Percentiles rank a stretch among this genome's conserved stretches.
phyloP scores from a whole-genome alignment of 2,329 filamentous ascomycete genomes.

The Pseudogymnoascus sp. region DNA sequence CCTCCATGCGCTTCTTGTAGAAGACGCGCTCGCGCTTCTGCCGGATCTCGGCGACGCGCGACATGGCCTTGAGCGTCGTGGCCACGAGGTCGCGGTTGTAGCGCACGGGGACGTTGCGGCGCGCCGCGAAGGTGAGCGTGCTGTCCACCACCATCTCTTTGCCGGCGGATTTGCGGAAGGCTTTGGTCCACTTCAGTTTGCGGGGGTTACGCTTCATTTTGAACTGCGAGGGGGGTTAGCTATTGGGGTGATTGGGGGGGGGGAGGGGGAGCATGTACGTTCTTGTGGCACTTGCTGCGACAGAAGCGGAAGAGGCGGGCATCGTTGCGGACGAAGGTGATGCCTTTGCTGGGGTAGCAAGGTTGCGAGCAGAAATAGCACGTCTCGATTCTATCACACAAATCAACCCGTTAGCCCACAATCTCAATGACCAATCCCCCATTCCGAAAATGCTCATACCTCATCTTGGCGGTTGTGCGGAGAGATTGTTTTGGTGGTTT shows the following conservation, averaged over 20 bases:
- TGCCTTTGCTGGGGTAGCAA: slow-evolving; percentile 54
- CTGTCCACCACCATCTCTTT: slow-evolving; percentile 89
- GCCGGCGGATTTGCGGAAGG: slow-evolving; percentile 75
- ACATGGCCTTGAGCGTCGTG: slow-evolving; percentile 87
- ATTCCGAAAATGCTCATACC: slow-evolving; percentile 12
- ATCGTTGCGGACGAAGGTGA: slow-evolving; percentile 33
- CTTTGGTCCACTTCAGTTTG: slow-evolving; percentile 96
- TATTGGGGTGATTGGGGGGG: not conserved
- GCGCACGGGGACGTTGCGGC: slow-evolving; percentile 87
- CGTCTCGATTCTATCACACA: slow-evolving; percentile 44
- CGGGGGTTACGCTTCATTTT: slow-evolving; percentile 98
- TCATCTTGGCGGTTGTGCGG: slow-evolving; percentile 20
- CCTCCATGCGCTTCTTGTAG: slow-evolving; percentile 88
- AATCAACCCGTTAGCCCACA: not conserved
- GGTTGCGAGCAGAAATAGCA: slow-evolving; percentile 66
- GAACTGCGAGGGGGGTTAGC: slow-evolving; percentile 43
- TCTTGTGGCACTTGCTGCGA: slow-evolving; percentile 46
- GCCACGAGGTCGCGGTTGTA: slow-evolving; percentile 90
- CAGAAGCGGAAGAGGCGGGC: slow-evolving; percentile 51
- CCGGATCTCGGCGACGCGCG: slow-evolving; percentile 79
- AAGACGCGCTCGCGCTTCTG: slow-evolving; percentile 77
- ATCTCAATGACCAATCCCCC: slow-evolving; percentile 10
- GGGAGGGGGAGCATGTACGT: slow-evolving; percentile 32
- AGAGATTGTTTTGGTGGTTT: not conserved
- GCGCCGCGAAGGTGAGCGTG: slow-evolving; percentile 83